Percentiles rank a stretch among this genome's conserved stretches.
phyloP scores from a whole-genome alignment of 2,329 filamentous ascomycete species.

The Verticillium alfalfae region DNA sequence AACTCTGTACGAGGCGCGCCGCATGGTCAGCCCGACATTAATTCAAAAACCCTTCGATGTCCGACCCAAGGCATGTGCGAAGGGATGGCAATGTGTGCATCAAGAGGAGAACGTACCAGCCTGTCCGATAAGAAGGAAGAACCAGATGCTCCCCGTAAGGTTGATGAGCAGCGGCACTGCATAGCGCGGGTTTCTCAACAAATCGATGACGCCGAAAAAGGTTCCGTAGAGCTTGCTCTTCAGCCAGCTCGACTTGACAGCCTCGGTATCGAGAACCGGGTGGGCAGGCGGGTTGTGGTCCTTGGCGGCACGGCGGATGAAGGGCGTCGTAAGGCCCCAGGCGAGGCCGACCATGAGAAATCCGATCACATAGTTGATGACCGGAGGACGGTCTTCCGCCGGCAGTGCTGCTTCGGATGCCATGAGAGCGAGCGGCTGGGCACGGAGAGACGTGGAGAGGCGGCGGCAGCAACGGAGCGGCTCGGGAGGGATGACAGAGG shows the following conservation, averaged over 20 bases:
- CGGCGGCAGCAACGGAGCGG: background rate
- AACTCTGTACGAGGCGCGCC: conserved; percentile 52
- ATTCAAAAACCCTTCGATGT: background rate
- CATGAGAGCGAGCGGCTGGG: background rate
- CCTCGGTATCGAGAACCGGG: conserved; percentile 43
- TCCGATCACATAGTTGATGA: conserved; percentile 79
- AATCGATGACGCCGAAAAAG: conserved; percentile 70
- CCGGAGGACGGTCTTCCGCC: conserved; percentile 32
- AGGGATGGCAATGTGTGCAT: background rate
- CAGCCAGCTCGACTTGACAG: conserved; percentile 52
- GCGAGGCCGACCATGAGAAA: conserved; percentile 88
- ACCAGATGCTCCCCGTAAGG: conserved; percentile 91
- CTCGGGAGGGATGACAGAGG: background rate
- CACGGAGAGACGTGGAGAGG: no score
- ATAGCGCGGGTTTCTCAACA: conserved; percentile 77
- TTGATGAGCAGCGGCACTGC: conserved; percentile 81
- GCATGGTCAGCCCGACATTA: background rate
- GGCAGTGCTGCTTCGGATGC: background rate
- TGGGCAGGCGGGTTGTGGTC: conserved; percentile 63
- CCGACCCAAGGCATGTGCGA: no score
- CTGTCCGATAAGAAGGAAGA: conserved; percentile 88
- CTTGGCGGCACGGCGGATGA: conserved; percentile 82
- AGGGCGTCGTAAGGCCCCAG: conserved; percentile 89
- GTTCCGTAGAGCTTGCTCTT: conserved; percentile 57
- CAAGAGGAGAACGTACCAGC: conserved; percentile 60